Conservation (phyloP, 768 basidiomycete genomes). For the Mrakia blollopis region DNA sequence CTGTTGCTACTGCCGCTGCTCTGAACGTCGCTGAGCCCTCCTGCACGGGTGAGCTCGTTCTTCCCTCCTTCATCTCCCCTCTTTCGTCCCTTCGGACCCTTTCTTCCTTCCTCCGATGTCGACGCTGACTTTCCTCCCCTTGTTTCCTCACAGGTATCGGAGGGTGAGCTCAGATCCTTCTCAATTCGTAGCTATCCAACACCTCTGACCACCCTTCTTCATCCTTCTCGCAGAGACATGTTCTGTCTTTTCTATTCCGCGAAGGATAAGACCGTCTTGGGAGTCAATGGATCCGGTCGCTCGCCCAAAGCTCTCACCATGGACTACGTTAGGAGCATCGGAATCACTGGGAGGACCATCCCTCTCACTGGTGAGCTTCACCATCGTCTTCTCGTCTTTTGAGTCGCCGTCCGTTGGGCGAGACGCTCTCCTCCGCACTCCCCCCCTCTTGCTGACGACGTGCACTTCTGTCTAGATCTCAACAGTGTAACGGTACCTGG, state of each 20-base stretch:
- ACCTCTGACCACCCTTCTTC: too few relatives aligned
- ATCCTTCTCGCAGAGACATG: conserved; percentile 33
- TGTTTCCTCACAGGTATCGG: conserved; percentile 37
- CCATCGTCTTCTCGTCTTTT: neutral
- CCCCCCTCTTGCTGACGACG: neutral
- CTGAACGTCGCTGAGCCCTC: conserved; percentile 87
- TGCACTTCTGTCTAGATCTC: neutral
- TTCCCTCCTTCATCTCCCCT: neutral
- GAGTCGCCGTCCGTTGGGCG: conserved; percentile 6
- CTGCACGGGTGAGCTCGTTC: conserved; percentile 77
- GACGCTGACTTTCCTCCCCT: neutral
- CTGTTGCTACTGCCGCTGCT: conserved; percentile 87
- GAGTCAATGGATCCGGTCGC: conserved; percentile 81
- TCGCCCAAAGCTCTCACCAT: conserved; percentile 74
- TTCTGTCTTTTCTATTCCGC: conserved; percentile 92
- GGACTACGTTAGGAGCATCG: conserved; percentile 64
- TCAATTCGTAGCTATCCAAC: neutral
- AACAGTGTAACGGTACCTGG: conserved; percentile 51
- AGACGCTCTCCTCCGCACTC: neutral
- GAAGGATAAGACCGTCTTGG: conserved; percentile 71
- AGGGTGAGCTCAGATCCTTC: conserved; percentile 21
- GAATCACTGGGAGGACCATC: conserved; percentile 61
- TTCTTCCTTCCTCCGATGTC: neutral
- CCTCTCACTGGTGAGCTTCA: conserved; percentile 58
- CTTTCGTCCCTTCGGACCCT: neutral